Conservation (phyloP, 2,329 filamentous ascomycete genomes). For the Ascochyta viciae-villosae region DNA sequence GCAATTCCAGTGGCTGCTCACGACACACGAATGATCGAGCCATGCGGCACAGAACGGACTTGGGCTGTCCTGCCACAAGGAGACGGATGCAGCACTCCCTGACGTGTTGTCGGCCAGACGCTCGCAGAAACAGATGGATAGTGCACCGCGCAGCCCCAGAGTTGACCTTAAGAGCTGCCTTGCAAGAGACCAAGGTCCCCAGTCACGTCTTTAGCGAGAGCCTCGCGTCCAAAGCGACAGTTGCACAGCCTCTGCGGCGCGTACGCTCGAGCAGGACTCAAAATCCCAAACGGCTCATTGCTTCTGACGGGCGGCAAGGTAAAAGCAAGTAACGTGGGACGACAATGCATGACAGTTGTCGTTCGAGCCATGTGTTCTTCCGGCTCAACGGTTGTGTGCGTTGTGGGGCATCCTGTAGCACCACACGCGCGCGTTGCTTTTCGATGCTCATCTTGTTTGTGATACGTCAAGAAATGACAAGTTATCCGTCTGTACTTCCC, state of each 20-base stretch:
- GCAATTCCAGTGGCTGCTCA: neutral
- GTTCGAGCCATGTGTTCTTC: constrained; percentile 26
- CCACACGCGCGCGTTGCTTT: constrained; percentile 18
- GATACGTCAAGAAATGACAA: constrained; percentile 13
- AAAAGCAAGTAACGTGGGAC: constrained; percentile 24
- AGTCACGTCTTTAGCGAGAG: neutral
- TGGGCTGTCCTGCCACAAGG: neutral
- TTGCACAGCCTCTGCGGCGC: constrained; percentile 13
- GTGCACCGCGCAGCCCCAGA: neutral
- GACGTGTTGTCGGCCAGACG: constrained; percentile 15
- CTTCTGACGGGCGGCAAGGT: constrained; percentile 6
- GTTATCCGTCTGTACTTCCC: neutral
- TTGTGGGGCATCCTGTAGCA: constrained; percentile 17
- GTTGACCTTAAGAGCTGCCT: constrained; percentile 4
- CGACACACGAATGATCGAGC: constrained; percentile 22
- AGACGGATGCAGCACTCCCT: neutral
- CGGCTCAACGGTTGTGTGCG: constrained; percentile 15
- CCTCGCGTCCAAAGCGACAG: neutral
- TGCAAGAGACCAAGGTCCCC: neutral
- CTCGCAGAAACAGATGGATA: neutral
- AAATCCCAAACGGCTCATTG: constrained; percentile 4
- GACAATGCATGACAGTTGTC: constrained; percentile 16
- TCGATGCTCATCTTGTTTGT: constrained; percentile 14
- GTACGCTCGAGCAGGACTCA: constrained; percentile 12
- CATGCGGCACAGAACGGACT: constrained; percentile 25